Conservation (phyloP, 2,329 filamentous ascomycete genomes). For the Cercospora brassicicola region DNA sequence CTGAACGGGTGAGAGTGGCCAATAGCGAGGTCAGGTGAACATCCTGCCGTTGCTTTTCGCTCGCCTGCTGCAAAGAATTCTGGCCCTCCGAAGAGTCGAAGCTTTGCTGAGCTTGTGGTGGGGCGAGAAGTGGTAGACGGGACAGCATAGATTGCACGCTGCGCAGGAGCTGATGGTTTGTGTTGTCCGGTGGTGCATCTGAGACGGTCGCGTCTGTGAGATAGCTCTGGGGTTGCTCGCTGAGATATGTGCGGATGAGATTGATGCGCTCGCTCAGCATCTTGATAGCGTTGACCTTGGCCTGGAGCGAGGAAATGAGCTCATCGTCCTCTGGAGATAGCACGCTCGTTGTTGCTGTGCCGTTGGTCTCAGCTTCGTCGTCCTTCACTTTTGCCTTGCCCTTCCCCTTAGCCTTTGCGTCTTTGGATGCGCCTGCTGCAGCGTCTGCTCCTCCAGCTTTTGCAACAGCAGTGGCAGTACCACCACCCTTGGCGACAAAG, state of each 20-base stretch:
- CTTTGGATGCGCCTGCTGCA: slow-evolving; percentile 28
- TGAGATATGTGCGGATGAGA: slow-evolving; percentile 67
- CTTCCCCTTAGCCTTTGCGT: slow-evolving; percentile 43
- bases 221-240: slow-evolving; percentile 67
- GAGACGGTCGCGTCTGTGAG: slow-evolving; percentile 50
- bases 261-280: slow-evolving; percentile 71
- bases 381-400: slow-evolving; percentile 43
- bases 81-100: slow-evolving; percentile 53
- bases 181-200: slow-evolving; percentile 39
- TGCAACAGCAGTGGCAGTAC: slow-evolving; percentile 68
- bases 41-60: slow-evolving; percentile 77
- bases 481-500: slow-evolving; percentile 81
- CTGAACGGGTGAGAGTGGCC: slow-evolving; percentile 70
- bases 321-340: slow-evolving; percentile 65
- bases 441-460: slow-evolving; percentile 28
- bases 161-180: slow-evolving; percentile 73
- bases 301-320: slow-evolving; percentile 68
- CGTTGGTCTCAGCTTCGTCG: slow-evolving; percentile 46
- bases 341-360: slow-evolving; percentile 38
- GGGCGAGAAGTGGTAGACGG: slow-evolving; percentile 77
- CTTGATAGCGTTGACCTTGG: slow-evolving; percentile 88
- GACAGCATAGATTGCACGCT: slow-evolving; percentile 84
- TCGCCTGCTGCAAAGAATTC: slow-evolving; percentile 36
- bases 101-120: slow-evolving; percentile 67
- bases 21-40: slow-evolving; percentile 76